Evolutionary conservation across 108 stramenopile genomes (phyloP).

Genomic region (Skeletonema marinoi): DNA sequence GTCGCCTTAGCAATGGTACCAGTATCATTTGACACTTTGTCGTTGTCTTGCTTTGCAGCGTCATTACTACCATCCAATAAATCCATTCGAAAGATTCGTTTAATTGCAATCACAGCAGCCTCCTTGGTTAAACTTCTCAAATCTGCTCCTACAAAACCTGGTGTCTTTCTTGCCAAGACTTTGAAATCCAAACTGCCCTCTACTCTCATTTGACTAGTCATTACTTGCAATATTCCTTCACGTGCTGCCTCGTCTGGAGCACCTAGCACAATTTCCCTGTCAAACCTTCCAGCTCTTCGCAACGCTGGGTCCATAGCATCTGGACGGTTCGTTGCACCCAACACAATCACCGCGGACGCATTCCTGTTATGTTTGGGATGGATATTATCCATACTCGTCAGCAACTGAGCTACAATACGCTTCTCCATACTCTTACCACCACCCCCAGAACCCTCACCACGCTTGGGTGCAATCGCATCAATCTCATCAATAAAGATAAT

Average conservation of each 20-base stretch:
- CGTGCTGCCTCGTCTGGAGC: constrained; percentile 96
- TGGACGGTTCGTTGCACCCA: constrained; percentile 97
- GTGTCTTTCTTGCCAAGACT: constrained; percentile 86
- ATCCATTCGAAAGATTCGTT: constrained; percentile 87
- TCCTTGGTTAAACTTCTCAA: constrained; percentile 94
- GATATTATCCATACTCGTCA: constrained; percentile 93
- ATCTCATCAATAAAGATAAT: constrained; percentile 99
- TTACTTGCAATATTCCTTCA: constrained; percentile 80
- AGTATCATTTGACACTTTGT: not conserved
- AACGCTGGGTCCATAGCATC: constrained; percentile 95
- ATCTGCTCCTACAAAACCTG: constrained; percentile 99
- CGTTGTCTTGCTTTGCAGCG: not conserved
- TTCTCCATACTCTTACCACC: constrained; percentile 93
- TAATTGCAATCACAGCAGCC: constrained; percentile 95
- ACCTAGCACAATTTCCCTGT: constrained; percentile 94
- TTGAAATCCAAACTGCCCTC: constrained; percentile 84
- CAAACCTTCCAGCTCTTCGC: constrained; percentile 96
- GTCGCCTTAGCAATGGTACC: not conserved
- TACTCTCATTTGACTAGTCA: constrained; percentile 88
- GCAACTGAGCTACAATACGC: constrained; percentile 95
- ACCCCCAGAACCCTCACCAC: constrained; percentile 69
- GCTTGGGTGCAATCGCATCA: constrained; percentile 96
- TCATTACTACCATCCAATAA: constrained; percentile 11
- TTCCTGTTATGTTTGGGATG: constrained; percentile 69
- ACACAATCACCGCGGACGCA: constrained; percentile 85